Conservation (phyloP, 2,329 filamentous ascomycete genomes). For the Cucurbitaria berberidis region DNA sequence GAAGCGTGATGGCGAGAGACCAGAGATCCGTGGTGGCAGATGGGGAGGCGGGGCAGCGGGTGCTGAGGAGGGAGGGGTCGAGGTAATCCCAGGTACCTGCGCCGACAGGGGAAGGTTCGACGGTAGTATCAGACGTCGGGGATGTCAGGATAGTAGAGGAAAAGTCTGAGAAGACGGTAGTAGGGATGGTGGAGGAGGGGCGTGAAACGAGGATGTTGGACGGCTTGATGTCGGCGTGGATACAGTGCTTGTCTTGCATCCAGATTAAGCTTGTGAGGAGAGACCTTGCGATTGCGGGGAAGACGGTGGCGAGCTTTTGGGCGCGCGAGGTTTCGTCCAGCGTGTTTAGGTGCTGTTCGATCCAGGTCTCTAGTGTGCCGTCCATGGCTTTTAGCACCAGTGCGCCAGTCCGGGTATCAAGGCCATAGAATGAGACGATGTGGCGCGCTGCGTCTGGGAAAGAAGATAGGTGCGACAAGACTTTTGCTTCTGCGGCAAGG, state of each 20-base stretch:
- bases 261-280: constrained; percentile 52
- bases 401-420: constrained; percentile 36
- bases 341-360: constrained; percentile 35
- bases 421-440: constrained; percentile 44
- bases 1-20: constrained; percentile 53
- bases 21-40: constrained; percentile 52
- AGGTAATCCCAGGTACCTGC: constrained; percentile 58
- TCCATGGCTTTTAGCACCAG: constrained; percentile 45
- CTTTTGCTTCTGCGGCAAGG: constrained; percentile 38
- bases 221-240: constrained; percentile 57
- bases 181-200: constrained; percentile 6
- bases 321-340: constrained; percentile 39
- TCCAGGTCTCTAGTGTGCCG: constrained; percentile 41
- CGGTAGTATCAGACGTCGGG: constrained; percentile 11
- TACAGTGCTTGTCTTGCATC: constrained; percentile 49
- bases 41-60: constrained; percentile 28
- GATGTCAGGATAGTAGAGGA: constrained; percentile 44
- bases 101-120: constrained; percentile 40
- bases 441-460: constrained; percentile 29
- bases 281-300: constrained; percentile 49
- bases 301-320: constrained; percentile 44
- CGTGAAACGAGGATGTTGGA: constrained; percentile 52
- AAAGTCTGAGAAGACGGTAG: constrained; percentile 53
- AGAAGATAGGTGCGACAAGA: constrained; percentile 42
- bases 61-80: constrained; percentile 42